phyloP scores from a whole-genome alignment of 106 monocot genomes.

The Triglochin maritima region DNA sequence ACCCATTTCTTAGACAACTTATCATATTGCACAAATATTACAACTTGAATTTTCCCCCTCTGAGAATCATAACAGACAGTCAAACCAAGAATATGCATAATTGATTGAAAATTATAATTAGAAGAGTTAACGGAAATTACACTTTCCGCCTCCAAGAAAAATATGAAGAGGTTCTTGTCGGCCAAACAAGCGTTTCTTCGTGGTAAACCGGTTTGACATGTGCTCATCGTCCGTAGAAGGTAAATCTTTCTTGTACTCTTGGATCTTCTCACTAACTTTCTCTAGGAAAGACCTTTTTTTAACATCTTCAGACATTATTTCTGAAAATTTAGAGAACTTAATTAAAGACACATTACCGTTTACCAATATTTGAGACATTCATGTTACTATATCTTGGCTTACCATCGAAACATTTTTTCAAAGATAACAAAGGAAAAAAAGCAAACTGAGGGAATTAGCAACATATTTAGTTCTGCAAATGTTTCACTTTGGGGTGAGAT shows the following conservation, averaged over 20 bases:
- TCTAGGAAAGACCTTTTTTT: background rate
- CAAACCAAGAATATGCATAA: background rate
- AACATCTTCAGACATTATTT: background rate
- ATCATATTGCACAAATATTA: background rate
- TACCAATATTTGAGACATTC: background rate
- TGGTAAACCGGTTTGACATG: background rate
- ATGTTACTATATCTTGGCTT: background rate
- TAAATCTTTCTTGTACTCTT: background rate
- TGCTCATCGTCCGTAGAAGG: background rate
- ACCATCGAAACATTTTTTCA: no score
- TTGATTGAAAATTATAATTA: background rate
- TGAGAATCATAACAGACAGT: background rate
- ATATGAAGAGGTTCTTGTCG: constrained; percentile 42
- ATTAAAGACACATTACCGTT: background rate
- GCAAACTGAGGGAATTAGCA: no score
- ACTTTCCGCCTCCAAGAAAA: constrained; percentile 54
- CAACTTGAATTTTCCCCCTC: background rate
- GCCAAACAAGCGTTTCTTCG: constrained; percentile 51
- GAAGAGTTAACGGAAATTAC: constrained; percentile 10
- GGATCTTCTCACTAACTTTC: background rate
- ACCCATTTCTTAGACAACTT: background rate
- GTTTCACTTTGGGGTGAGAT: no score
- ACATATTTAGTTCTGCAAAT: no score
- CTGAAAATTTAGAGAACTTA: no score
- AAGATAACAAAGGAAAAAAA: no score